phyloP scores from a whole-genome alignment of 176 grass and related monocot genomes.

The Rhynchospora breviuscula region DNA sequence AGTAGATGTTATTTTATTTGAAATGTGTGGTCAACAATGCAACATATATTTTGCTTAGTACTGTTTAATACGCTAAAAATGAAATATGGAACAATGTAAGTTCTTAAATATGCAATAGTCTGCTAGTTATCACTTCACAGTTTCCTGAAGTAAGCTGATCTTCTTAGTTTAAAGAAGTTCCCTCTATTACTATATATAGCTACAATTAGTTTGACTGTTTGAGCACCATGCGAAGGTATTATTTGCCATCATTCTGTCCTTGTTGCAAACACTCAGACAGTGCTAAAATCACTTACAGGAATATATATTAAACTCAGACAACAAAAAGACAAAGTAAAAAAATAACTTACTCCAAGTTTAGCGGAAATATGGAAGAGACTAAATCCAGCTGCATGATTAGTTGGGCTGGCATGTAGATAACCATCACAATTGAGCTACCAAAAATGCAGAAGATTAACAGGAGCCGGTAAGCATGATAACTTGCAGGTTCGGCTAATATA shows the following conservation, averaged over 20 bases:
- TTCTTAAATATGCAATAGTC: too few species aligned
- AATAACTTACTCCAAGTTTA: slow-evolving; percentile 10
- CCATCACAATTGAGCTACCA: slow-evolving; percentile 4
- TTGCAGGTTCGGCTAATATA: background rate
- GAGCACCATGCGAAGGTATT: background rate
- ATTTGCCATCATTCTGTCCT: background rate
- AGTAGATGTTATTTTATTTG: background rate
- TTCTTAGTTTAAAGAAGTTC: background rate
- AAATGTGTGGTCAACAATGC: background rate
- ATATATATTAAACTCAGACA: background rate
- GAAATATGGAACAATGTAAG: too few species aligned
- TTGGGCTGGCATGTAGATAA: background rate
- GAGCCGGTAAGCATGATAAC: background rate
- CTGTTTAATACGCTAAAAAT: background rate
- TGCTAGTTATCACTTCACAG: background rate
- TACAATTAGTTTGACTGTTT: background rate
- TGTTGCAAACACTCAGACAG: background rate
- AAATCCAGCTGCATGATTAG: background rate
- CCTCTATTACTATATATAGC: background rate
- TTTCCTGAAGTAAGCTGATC: background rate
- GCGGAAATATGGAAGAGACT: background rate
- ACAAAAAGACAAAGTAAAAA: background rate
- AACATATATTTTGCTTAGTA: background rate
- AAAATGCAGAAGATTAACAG: background rate
- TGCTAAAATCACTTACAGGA: background rate